phyloP scores from a whole-genome alignment of 345 rosid species.

The Dipteronia sinensis region DNA sequence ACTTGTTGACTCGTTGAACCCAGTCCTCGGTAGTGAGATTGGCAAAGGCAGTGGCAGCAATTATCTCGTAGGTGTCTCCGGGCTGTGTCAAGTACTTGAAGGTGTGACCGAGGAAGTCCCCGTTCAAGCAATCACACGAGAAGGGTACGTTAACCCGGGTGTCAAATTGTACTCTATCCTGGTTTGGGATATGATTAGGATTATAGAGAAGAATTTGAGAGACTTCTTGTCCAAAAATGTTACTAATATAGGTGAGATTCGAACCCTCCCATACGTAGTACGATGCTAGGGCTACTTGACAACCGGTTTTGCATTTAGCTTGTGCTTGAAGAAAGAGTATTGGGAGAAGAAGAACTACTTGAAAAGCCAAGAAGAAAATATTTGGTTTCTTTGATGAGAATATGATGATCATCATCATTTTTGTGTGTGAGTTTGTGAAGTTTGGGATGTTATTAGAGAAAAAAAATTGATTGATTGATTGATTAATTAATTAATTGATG shows the following conservation, averaged over 20 bases:
- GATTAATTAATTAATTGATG: background rate
- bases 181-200: slow-evolving; percentile 26
- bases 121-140: slow-evolving; percentile 51
- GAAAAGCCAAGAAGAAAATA: background rate
- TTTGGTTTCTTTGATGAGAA: background rate
- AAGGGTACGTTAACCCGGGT: slow-evolving; percentile 44
- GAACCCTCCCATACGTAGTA: slow-evolving; percentile 40
- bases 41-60: slow-evolving; percentile 33
- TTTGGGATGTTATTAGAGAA: background rate
- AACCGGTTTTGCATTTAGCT: slow-evolving; percentile 44
- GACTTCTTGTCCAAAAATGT: slow-evolving; percentile 24
- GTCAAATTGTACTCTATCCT: slow-evolving; percentile 16
- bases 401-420: slow-evolving; percentile 16
- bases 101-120: slow-evolving; percentile 51
- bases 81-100: slow-evolving; percentile 33
- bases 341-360: background rate
- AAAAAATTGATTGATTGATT: too few relatives aligned
- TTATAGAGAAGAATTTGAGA: slow-evolving; percentile 38
- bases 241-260: slow-evolving; percentile 46
- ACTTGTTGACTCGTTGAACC: slow-evolving; percentile 41
- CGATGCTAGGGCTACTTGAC: slow-evolving; percentile 44
- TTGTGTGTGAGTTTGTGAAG: background rate
- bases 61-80: slow-evolving; percentile 32
- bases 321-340: slow-evolving; percentile 7
- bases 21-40: slow-evolving; percentile 49